These are phyloP conservation scores for Septoria petroselini DNA, from an alignment of 2,329 filamentous ascomycete genomes.

Conservation along the genomic window DNA sequence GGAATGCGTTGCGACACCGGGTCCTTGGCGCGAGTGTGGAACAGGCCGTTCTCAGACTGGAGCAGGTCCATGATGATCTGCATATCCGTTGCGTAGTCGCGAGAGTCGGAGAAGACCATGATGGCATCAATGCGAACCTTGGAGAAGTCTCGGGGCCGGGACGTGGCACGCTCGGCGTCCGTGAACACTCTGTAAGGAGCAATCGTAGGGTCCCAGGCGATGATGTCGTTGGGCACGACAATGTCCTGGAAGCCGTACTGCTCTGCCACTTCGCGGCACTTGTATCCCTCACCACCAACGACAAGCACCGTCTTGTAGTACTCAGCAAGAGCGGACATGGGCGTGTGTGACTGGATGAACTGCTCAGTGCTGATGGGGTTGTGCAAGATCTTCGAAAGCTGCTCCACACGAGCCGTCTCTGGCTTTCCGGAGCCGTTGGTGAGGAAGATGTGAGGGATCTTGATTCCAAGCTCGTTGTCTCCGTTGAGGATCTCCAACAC, in stretches of 20 bases:
- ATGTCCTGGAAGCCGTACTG: constrained; percentile 72
- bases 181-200: constrained; percentile 68
- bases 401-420: constrained; percentile 61
- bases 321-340: constrained; percentile 71
- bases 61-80: constrained; percentile 74
- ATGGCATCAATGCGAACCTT: constrained; percentile 71
- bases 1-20: constrained; percentile 65
- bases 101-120: constrained; percentile 70
- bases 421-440: constrained; percentile 74
- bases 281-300: constrained; percentile 71
- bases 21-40: constrained; percentile 64
- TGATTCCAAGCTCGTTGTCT: constrained; percentile 74
- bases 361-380: constrained; percentile 66
- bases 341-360: constrained; percentile 75
- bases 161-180: constrained; percentile 63
- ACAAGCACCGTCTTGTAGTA: constrained; percentile 76
- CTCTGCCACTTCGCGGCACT: constrained; percentile 69
- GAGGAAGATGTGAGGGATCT: constrained; percentile 71
- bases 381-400: constrained; percentile 64
- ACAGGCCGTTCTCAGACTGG: constrained; percentile 63
- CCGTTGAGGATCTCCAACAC: constrained; percentile 70
- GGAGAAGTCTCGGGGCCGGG: constrained; percentile 67
- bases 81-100: constrained; percentile 72
- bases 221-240: constrained; percentile 69
- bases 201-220: constrained; percentile 66